Percentiles rank a stretch among this genome's conserved stretches.
These are phyloP conservation scores for Sporothrix globosa DNA, from an alignment of 2,329 filamentous ascomycete genomes.

Conservation along the genomic window DNA sequence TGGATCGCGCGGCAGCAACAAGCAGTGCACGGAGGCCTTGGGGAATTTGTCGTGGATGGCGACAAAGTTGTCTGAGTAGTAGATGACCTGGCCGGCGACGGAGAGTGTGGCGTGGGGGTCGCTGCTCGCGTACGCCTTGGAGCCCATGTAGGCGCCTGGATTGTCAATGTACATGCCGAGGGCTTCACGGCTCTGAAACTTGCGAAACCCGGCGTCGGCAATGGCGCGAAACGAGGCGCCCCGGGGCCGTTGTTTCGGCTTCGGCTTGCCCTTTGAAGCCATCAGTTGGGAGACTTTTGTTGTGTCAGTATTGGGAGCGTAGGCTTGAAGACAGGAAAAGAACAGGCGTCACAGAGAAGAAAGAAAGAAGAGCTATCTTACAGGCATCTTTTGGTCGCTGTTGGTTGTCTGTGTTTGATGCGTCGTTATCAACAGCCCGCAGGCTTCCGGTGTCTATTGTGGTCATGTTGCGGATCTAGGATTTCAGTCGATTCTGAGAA, in stretches of 20 bases:
- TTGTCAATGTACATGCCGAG: slow-evolving; percentile 68
- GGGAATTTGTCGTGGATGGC: slow-evolving; percentile 83
- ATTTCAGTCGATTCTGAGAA: not conserved
- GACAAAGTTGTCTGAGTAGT: slow-evolving; percentile 69
- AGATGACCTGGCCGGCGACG: slow-evolving; percentile 58
- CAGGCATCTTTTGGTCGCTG: slow-evolving; percentile 15
- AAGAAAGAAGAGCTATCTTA: not conserved
- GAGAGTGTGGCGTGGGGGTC: not conserved
- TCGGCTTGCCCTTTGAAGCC: slow-evolving; percentile 49
- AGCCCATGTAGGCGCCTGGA: slow-evolving; percentile 61
- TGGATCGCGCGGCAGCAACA: slow-evolving; percentile 78
- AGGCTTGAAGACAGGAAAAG: not conserved
- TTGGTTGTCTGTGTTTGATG: not conserved
- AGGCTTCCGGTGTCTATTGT: slow-evolving; percentile 19
- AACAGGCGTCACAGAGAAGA: not conserved
- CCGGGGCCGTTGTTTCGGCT: slow-evolving; percentile 39
- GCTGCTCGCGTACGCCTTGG: slow-evolving; percentile 4
- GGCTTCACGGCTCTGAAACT: slow-evolving; percentile 57
- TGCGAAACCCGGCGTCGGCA: slow-evolving; percentile 20
- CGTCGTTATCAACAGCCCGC: slow-evolving; percentile 9
- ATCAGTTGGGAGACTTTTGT: slow-evolving; percentile 57
- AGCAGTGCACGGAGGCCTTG: slow-evolving; percentile 81
- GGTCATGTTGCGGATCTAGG: not conserved
- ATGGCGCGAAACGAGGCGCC: slow-evolving; percentile 33
- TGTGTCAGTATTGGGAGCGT: not conserved